These are phyloP conservation scores for Cryoendolithus antarcticus DNA, from an alignment of 2,329 filamentous ascomycete genomes.

Conservation along the genomic window DNA sequence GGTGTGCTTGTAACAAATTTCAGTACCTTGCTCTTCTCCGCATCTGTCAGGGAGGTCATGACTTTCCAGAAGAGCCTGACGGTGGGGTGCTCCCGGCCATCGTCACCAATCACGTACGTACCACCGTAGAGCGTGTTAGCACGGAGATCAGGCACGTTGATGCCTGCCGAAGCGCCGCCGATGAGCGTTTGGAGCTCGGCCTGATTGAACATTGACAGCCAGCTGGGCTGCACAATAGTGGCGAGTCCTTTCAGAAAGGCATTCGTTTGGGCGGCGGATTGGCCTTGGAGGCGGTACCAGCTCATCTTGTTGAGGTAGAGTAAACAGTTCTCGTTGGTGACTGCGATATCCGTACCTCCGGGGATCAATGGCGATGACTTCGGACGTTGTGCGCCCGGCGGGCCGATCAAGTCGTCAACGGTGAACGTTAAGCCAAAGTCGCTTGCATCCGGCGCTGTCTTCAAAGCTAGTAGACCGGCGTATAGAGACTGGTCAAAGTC, in stretches of 20 bases:
- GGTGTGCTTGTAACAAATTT: slow-evolving; percentile 95
- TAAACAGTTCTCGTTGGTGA: slow-evolving; percentile 84
- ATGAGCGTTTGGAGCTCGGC: slow-evolving; percentile 86
- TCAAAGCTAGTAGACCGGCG: slow-evolving; percentile 67
- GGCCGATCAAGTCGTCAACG: slow-evolving; percentile 55
- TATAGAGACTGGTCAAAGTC: slow-evolving; percentile 88
- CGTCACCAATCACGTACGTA: slow-evolving; percentile 79
- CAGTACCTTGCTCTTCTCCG: slow-evolving; percentile 70
- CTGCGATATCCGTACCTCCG: slow-evolving; percentile 60
- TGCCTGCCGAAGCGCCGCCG: slow-evolving; percentile 66
- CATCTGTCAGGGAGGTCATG: slow-evolving; percentile 62
- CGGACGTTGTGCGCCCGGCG: slow-evolving; percentile 37
- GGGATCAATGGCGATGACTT: slow-evolving; percentile 64
- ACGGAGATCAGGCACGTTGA: slow-evolving; percentile 77
- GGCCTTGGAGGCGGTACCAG: slow-evolving; percentile 69
- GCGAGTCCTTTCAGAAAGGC: slow-evolving; percentile 80
- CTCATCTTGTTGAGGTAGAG: slow-evolving; percentile 92
- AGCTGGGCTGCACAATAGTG: slow-evolving; percentile 77
- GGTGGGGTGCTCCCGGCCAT: slow-evolving; percentile 72
- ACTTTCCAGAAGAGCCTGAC: slow-evolving; percentile 86
- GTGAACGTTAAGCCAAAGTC: slow-evolving; percentile 82
- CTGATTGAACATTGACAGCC: slow-evolving; percentile 99
- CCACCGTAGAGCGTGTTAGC: slow-evolving; percentile 78
- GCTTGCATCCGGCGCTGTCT: slow-evolving; percentile 68
- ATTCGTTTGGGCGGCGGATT: slow-evolving; percentile 68